Evolutionary conservation across 1,139 yeast species (phyloP).

Genomic region (Williopsis jadinii): DNA sequence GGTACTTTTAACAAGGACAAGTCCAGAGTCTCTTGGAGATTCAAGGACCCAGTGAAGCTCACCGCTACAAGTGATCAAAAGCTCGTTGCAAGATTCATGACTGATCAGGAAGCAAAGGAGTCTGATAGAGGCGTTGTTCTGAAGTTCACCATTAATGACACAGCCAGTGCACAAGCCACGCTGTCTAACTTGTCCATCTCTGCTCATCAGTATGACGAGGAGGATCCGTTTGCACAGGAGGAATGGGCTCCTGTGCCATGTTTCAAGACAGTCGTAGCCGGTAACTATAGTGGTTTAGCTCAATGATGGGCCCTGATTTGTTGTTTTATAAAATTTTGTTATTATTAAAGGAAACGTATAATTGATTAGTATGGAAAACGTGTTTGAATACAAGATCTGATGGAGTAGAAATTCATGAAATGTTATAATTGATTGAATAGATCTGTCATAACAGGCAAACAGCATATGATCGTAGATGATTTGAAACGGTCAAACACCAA

Average conservation of each 20-base stretch:
- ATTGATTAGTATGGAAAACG: no score
- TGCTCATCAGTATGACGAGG: conserved; percentile 27
- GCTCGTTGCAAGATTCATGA: conserved; percentile 65
- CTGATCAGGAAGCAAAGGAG: conserved; percentile 55
- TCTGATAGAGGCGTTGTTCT: conserved; percentile 66
- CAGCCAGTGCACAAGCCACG: conserved; percentile 12
- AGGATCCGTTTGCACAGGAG: conserved; percentile 29
- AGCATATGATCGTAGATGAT: no score
- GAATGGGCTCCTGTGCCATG: conserved; percentile 28
- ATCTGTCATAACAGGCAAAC: no score
- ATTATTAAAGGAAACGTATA: no score
- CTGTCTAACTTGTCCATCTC: conserved; percentile 26
- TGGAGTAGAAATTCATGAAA: no score
- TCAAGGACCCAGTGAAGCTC: conserved; percentile 41
- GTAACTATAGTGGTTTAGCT: conserved; percentile 26
- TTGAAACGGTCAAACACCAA: no score
- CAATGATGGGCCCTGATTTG: neutral
- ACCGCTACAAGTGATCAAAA: conserved; percentile 42
- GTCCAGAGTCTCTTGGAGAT: conserved; percentile 82
- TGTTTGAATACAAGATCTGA: no score
- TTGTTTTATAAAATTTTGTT: no score
- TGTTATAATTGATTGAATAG: no score
- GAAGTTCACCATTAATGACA: conserved; percentile 41
- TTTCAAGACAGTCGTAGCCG: conserved; percentile 28
- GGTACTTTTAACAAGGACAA: conserved; percentile 84